Evolutionary conservation across 768 basidiomycete species (phyloP), one percentile per base, ranked within the genome.

Genomic region (Hirschioporus abietinus): DNA sequence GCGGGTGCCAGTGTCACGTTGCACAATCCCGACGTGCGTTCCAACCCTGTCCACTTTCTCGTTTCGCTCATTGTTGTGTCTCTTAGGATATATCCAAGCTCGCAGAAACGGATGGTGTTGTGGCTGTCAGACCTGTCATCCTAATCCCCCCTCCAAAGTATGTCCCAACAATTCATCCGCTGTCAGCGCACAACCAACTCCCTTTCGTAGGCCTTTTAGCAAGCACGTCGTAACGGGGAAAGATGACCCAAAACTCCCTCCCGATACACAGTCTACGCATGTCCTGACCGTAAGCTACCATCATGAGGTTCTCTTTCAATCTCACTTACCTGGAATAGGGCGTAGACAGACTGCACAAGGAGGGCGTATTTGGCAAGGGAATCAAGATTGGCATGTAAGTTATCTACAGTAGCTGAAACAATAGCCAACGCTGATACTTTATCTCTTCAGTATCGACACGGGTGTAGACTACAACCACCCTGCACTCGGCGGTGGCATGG

Each of bases 341-440:
- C 24, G 88, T 89, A 1, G 85, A 89, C 70, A 84, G 82, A 67
- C 78, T 89, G 24, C 89, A 91, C 71, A 85, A 86, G 5, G 71
- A 81, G 67, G 88, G 88, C 0, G 81, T 86, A 70, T 79, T 79
- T 34, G 90, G 91, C 12, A 81, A 81, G 58, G 89, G 89, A 1
- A 78, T 90, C 74, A 88, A 88, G 70, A 81, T 92, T 65, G 90
- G 83, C 67, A 85, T 90, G 85, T 86, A 66, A 74, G 83, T 25
- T 17, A 24, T 30, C 12, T 65, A 1, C n/a, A 61, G 35, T 35
- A 17, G 63, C 17, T 25, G 7, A 6, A 63, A 57, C 23, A 18
- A n/a, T 24, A n/a, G 59, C 18, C 63, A 34, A 34, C 65, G 17
- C 25, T 35, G 8, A 30, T 1, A 66, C 24, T n/a, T 26, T 24